These are phyloP conservation scores for Termitomyces heimii DNA, from an alignment of 768 basidiomycete genomes.

Conservation along the genomic window DNA sequence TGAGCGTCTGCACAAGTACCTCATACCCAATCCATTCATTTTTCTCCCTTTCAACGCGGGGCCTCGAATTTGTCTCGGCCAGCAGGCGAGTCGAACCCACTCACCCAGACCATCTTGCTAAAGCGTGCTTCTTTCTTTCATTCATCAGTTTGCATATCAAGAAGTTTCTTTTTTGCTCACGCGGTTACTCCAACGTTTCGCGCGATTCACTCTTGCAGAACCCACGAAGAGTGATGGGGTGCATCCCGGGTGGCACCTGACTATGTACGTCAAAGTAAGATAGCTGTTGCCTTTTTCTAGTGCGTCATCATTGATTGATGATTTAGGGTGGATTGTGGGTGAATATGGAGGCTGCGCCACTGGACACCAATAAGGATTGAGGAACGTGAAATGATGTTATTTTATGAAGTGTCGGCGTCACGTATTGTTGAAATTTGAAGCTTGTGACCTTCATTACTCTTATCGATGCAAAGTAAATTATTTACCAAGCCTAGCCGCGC, in stretches of 20 bases:
- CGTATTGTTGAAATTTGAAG: too few species aligned
- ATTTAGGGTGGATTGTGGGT: slow-evolving; percentile 30
- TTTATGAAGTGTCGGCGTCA: too few species aligned
- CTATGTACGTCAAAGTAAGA: slow-evolving; percentile 42
- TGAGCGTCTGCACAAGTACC: slow-evolving; percentile 47
- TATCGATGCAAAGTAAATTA: background rate
- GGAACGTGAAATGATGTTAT: background rate
- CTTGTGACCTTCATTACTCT: background rate
- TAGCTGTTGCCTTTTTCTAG: background rate
- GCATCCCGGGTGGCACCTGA: slow-evolving; percentile 43
- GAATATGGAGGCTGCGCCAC: slow-evolving; percentile 23
- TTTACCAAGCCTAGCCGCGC: too few species aligned
- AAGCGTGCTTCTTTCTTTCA: background rate
- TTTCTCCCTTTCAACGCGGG: slow-evolving; percentile 51
- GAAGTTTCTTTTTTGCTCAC: slow-evolving; percentile 60
- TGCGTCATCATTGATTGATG: background rate
- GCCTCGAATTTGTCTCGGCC: slow-evolving; percentile 46
- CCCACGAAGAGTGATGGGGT: slow-evolving; percentile 43
- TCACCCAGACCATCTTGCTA: background rate
- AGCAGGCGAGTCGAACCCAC: slow-evolving; percentile 28
- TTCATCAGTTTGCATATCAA: slow-evolving; percentile 54
- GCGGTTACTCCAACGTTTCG: slow-evolving; percentile 52
- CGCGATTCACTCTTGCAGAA: slow-evolving; percentile 34
- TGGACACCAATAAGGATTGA: background rate
- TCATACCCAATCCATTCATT: slow-evolving; percentile 52